Base-by-base conservation (phyloP, 176 grass and related monocot species). In the Puya raimondii region DNA sequence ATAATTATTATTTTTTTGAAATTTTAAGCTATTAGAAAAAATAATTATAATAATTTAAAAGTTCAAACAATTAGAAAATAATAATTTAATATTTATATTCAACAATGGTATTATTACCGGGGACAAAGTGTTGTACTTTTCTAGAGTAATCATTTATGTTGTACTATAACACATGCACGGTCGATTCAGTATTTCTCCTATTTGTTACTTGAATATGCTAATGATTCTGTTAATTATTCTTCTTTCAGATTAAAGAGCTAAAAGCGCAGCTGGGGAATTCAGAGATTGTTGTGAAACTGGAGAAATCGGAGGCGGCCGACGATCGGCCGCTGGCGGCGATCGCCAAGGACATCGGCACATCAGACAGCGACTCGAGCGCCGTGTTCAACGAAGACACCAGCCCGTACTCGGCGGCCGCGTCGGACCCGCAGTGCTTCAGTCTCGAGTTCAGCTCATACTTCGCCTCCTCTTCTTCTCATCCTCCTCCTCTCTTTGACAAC, bases 341-440 rank as follows among this genome's bases (percentile, higher is more conserved):
- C 4, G n/a, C 61, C 56, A 74, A 51, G 50, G 82, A 84, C 58
- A 7, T 42, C 33, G 66, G 82, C 1, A 70, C 83, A 13, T 76
- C 73, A 20, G 83, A 85, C 73, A 85, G 83, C 68, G 83, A 85
- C 63, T 85, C 83, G 11, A 85, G 83, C 78, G 78, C 63, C 12
- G 83, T 85, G 73, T 85, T 85, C 73, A 85, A 85, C 72, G 83
- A 85, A 58, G 83, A 80, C 23, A 67, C 68, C 13, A 80, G 78
- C 54, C 73, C 78, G 9, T 80, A 85, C 73, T 72, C 82, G 29
- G 66, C 70, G 18, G 57, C 16, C 16, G 82, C 42, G 2, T 65
- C 74, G 15, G 76, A 79, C 21, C 64, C 14, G 9, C 27, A 49
- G 16, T 67, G 33, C 75, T 83, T 83, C 47, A 42, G 33, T 42